Evolutionary conservation across 2,329 filamentous ascomycete species (phyloP).

Genomic region (Tolypocladium ovalisporum): DNA sequence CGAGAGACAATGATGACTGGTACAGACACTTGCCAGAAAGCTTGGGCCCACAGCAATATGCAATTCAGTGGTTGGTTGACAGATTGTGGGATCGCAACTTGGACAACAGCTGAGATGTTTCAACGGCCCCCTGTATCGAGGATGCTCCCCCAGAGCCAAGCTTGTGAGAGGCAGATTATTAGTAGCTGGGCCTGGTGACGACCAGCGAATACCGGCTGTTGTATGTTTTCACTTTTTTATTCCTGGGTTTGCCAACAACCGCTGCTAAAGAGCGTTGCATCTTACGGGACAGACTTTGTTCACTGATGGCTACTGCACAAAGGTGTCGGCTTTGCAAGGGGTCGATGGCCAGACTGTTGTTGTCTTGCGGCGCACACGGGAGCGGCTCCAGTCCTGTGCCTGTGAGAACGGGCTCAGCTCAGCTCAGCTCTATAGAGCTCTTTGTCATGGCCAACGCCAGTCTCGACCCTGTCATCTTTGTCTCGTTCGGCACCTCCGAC

Average conservation of each 20-base stretch:
- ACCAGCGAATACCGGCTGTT: not conserved
- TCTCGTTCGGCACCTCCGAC: not conserved
- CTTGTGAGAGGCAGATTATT: not conserved
- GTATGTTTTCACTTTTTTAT: not conserved
- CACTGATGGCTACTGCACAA: not conserved
- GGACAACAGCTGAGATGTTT: not conserved
- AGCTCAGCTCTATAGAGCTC: not conserved
- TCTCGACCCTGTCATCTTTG: not conserved
- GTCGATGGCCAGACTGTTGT: no score
- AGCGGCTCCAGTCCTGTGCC: no score
- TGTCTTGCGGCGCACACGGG: no score
- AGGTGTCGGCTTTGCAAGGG: not conserved
- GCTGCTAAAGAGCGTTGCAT: no score
- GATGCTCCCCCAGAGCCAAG: not conserved
- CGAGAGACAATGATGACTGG: constrained; percentile 4
- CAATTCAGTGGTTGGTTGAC: not conserved
- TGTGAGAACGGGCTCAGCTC: no score
- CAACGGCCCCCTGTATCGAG: no score
- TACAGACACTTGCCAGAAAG: constrained; percentile 4
- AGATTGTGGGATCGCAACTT: constrained; percentile 1
- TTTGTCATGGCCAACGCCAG: not conserved
- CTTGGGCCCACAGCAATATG: not conserved
- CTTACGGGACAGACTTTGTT: not conserved
- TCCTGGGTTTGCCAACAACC: no score
- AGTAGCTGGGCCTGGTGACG: not conserved